Evolutionary conservation across 768 basidiomycete species (phyloP), one percentile per base, ranked within the genome.

Genomic region (Hemileccinum rubropunctum): DNA sequence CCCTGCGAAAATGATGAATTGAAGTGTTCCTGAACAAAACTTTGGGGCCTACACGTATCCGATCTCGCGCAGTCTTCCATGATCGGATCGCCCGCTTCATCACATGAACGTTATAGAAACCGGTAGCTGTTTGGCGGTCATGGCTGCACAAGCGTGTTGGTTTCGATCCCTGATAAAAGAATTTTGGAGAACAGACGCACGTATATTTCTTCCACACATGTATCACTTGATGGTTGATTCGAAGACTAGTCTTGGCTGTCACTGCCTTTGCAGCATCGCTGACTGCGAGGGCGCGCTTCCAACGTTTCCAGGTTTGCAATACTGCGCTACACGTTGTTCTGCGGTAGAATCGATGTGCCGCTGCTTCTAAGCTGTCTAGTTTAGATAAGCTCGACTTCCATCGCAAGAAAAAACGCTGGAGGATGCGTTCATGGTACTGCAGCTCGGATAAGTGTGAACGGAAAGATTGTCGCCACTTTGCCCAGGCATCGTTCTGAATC

Each of bases 381-480:
- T 62, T 59, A 8, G 56, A 65, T 13, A 83, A 53, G 33, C 60
- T 71, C 18, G 58, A 58, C 62, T 73, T 82, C 88, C 90, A 91
- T 30, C 65, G 74, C 39, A 60, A 52, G 53, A 80, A 76, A 50
- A 70, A 75, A 20, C 74, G 74, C 20, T 63, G 50, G 17, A 77
- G 56, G 8, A 86, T 51, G 40, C 68, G 72, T 54, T 71, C 66
- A 17, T 69, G 60, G 54, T 82, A 79, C 54, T 78, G 77, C 42
- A 77, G 76, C 40, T 76, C 74, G 13, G 83, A 77, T 1, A 80
- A 61, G 41, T 69, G 76, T 11, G 73, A 73, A n/a, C 71, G 73
- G 53, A 81, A 75, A 9, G 74, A 69, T 51, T 80, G 83, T 36
- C 77, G 75, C 90, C 90, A 91, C 58, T 77, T 77, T 36, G 64